Conservation (phyloP, 2,329 filamentous ascomycete genomes). For the Epichloe bromicola region DNA sequence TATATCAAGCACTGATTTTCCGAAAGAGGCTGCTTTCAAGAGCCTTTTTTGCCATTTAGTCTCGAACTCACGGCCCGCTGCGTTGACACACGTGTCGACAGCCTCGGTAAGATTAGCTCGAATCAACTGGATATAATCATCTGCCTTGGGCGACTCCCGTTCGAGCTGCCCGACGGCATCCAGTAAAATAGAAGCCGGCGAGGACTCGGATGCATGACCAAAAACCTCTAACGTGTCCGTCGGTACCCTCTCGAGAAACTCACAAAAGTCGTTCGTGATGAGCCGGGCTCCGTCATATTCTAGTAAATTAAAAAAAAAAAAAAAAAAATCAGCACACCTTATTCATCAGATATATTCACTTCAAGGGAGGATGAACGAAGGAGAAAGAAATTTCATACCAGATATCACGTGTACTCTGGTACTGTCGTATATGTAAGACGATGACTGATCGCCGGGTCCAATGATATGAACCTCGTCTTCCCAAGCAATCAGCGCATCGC, state of each 20-base stretch:
- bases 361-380: neutral
- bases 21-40: slow-evolving; percentile 92
- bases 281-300: slow-evolving; percentile 77
- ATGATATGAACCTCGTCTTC: slow-evolving; percentile 95
- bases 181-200: slow-evolving; percentile 79
- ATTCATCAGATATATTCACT: neutral
- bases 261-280: slow-evolving; percentile 86
- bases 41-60: slow-evolving; percentile 89
- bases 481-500: slow-evolving; percentile 91
- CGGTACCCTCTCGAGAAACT: slow-evolving; percentile 91
- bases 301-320: slow-evolving; percentile 13
- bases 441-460: slow-evolving; percentile 66
- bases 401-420: slow-evolving; percentile 79
- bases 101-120: slow-evolving; percentile 77
- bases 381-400: slow-evolving; percentile 36
- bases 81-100: slow-evolving; percentile 85
- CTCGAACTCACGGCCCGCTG: slow-evolving; percentile 84
- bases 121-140: slow-evolving; percentile 95
- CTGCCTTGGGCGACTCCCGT: slow-evolving; percentile 87
- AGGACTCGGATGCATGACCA: slow-evolving; percentile 74
- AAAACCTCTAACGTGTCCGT: slow-evolving; percentile 81
- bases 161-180: slow-evolving; percentile 88
- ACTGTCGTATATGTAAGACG: slow-evolving; percentile 77
- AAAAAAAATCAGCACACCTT: slow-evolving; percentile 5
- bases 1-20: slow-evolving; percentile 91